phyloP scores from a whole-genome alignment of 2,329 filamentous ascomycete species.

The Exserohilum rostratum region DNA sequence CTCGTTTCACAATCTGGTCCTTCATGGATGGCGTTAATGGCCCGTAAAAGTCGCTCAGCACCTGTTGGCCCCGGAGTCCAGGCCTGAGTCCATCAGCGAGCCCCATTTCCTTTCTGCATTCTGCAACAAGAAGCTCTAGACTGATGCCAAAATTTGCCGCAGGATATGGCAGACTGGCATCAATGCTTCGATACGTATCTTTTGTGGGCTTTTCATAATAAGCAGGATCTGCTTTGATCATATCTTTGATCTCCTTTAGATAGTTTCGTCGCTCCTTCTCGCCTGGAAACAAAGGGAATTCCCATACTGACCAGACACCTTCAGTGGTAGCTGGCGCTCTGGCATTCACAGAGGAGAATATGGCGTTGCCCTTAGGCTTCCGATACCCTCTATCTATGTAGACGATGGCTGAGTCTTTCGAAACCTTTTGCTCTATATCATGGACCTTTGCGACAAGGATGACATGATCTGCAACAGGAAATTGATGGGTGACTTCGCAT shows the following conservation, averaged over 20 bases:
- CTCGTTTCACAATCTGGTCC: constrained; percentile 21
- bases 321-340: not conserved
- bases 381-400: constrained; percentile 40
- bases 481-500: constrained; percentile 45
- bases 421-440: constrained; percentile 9
- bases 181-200: constrained; percentile 9
- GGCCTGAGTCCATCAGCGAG: not conserved
- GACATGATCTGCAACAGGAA: constrained; percentile 55
- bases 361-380: constrained; percentile 7
- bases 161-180: constrained; percentile 14
- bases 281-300: constrained; percentile 28
- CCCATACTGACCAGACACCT: constrained; percentile 13
- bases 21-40: constrained; percentile 20
- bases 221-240: constrained; percentile 17
- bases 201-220: constrained; percentile 4
- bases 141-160: constrained; percentile 24
- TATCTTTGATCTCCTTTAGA: constrained; percentile 18
- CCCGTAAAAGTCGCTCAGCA: constrained; percentile 33
- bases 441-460: constrained; percentile 54
- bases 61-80: constrained; percentile 2
- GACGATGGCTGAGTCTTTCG: constrained; percentile 19
- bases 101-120: constrained; percentile 13
- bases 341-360: constrained; percentile 4
- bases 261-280: constrained; percentile 26
- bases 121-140: constrained; percentile 10